Evolutionary conservation across 257 asterid species (phyloP), one percentile per base, ranked within the genome.

Genomic region (Plectranthus barbatus): DNA sequence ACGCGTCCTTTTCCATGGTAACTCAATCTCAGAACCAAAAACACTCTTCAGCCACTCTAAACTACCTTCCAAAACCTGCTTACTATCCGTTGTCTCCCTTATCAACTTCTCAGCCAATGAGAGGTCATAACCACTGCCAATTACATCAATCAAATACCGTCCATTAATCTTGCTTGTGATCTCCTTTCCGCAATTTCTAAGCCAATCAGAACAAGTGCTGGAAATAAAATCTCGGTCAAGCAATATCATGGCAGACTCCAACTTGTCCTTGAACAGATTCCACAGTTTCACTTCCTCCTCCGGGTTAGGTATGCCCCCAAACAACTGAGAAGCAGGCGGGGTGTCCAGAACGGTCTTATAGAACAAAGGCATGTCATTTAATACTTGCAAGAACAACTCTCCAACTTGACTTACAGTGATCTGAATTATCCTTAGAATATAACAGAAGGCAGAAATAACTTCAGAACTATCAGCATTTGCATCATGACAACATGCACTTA

Each of bases 321-420:
- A 93, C 83, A 93, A 79, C 80, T 93, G 99, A 37, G 99, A 93
- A 70, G 96, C 95, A 4, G 99, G 99, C 18, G 99, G 99, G 1
- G 91, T 80, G 63, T 86, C 90, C 78, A 90, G 70, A 72, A 87
- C 70, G 23, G 84, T 87, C 76, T 85, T 90, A 76, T 93, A 89
- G 77, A 90, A 93, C 81, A 87, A 72, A 66, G 99, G 99, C 96
- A 82, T 79, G 73, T 93, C 99, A 67, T 74, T 90, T 68, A 93
- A 57, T 45, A 90, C 96, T 78, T 76, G 99, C 87, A 90, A 74
- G 77, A 93, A 90, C 71, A 90, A 71, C 72, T 93, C 97, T 60
- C 99, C 99, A 31, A 93, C 94, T 80, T 93, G 99, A 42, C 94
- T 94, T 60, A 93, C 63, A 47, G 88, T 93, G 54, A 93, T 84